These are phyloP conservation scores for Xerocomus nothofagi DNA, from an alignment of 1,284 basidiomycete genomes.

Conservation along the genomic window DNA sequence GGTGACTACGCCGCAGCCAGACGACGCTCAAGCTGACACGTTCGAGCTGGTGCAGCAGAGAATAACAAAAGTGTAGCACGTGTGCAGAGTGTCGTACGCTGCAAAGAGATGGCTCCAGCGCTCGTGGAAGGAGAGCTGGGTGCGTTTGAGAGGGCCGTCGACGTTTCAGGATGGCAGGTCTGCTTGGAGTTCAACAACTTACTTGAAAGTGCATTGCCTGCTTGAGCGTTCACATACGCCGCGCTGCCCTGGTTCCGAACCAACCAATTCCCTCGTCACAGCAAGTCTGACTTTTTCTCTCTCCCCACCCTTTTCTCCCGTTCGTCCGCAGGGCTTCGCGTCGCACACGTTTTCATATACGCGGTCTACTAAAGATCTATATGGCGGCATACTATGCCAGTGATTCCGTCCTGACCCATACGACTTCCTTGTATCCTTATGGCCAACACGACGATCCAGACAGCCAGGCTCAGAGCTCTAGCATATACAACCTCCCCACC, in stretches of 20 bases:
- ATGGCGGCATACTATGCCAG: slow-evolving; percentile 35
- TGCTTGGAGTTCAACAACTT: slow-evolving; percentile 19
- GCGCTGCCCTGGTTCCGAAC: slow-evolving; percentile 24
- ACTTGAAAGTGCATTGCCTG: slow-evolving; percentile 14
- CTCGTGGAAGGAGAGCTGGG: not conserved
- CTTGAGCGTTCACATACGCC: slow-evolving; percentile 30
- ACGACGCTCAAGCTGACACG: too few species aligned
- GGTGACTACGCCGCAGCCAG: not conserved
- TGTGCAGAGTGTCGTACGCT: not conserved
- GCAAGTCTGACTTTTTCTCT: slow-evolving; percentile 14
- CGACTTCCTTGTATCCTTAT: slow-evolving; percentile 36
- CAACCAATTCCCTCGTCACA: slow-evolving; percentile 17
- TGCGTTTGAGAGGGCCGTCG: too few species aligned
- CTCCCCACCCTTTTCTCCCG: slow-evolving; percentile 1
- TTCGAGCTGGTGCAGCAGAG: not conserved
- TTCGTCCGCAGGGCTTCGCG: slow-evolving; percentile 7
- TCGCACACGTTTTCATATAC: slow-evolving; percentile 7
- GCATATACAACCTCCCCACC: slow-evolving; percentile 35
- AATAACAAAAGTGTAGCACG: not conserved
- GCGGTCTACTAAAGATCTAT: slow-evolving; percentile 10
- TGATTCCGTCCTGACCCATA: slow-evolving; percentile 32
- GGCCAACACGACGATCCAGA: slow-evolving; percentile 27
- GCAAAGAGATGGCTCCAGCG: not conserved
- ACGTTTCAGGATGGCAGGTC: slow-evolving; percentile 28
- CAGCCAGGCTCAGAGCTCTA: slow-evolving; percentile 25